Base-by-base conservation (phyloP, 1,284 basidiomycete species). In the Butyriboletus appendiculatus region DNA sequence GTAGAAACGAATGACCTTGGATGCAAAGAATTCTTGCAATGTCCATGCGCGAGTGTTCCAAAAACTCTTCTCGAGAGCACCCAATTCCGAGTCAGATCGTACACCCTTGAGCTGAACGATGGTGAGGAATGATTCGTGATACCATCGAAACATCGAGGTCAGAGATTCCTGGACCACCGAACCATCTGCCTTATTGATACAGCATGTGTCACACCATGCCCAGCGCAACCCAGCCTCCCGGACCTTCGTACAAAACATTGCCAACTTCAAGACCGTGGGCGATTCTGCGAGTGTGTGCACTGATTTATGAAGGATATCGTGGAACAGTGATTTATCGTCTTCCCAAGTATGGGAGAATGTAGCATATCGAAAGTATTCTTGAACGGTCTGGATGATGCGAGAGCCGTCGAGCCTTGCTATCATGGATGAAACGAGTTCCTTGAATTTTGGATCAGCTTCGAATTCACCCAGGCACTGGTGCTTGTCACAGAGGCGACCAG, bases 281-380 rank as follows among this genome's bases (percentile, higher is more conserved):
- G 28, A 28, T 58, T 28, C 10, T 28, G 28, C 28, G 2, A 28
- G 28, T 10, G 28, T 28, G 28, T 28, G 28, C 11, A 28, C 28
- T 28, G 28, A 28, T 11, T 28, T 10, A 28, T 28, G 28, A 28
- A 28, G 28, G 28, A 28, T 10, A 10, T 28, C 28, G 28, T 28
- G 28, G 28, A 28, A 28, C 10, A 28, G 28, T 2, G 28, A 10
- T 11, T 11, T 4, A 28, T 0, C 10, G 4, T 10, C 28, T 28
- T 28, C 28, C 28, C 28, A 28, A 4, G 28, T 28, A 28, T 28
- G 28, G 0, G 60, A 61, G 10, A 60, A 11, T 50, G 60, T 65
- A 3, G 45, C 60, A 0, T 65, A 62, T 50, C 44, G 32, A 16
- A 57, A 61, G n/a, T 4, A 64, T 61, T 16, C 6, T 53, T 11